These are phyloP conservation scores for Pseudoneurospora amorphoporcata DNA, from an alignment of 495 filamentous ascomycete species.

Conservation along the genomic window DNA sequence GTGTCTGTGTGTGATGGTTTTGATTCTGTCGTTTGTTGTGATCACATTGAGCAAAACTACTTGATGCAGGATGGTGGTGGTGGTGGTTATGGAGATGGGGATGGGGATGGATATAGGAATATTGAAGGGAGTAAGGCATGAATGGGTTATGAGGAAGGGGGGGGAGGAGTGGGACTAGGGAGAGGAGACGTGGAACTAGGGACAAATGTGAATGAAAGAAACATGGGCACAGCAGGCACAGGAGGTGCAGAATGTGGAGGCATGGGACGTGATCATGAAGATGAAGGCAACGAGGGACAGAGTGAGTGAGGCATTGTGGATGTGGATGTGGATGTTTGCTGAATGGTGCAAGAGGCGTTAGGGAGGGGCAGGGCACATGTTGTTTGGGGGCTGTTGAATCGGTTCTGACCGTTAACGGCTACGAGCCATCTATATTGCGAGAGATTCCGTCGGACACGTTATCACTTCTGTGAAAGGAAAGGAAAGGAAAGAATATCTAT, in stretches of 20 bases:
- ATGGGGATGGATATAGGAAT: too few species aligned
- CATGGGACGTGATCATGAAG: background rate
- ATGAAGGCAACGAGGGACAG: background rate
- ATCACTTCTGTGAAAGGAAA: background rate
- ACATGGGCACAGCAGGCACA: background rate
- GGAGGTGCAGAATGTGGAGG: slow-evolving; percentile 15
- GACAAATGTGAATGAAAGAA: background rate
- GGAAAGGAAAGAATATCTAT: too few species aligned
- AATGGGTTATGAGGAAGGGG: background rate
- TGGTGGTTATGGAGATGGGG: background rate
- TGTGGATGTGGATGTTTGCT: too few species aligned
- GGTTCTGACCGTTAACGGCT: slow-evolving; percentile 2
- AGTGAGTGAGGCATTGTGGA: background rate
- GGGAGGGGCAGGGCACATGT: slow-evolving; percentile 34
- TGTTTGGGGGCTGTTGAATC: too few species aligned
- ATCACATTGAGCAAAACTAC: too few species aligned
- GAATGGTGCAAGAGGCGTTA: slow-evolving; percentile 38
- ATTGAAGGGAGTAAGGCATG: too few species aligned
- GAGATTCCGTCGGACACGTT: background rate
- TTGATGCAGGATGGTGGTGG: background rate
- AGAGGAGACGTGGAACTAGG: background rate
- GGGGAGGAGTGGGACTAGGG: background rate
- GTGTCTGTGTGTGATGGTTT: slow-evolving; percentile 12
- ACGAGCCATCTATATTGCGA: too few species aligned
- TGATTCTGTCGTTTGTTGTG: background rate